Evolutionary conservation across 805 yeast species (phyloP), one percentile per base, ranked within the genome.

Genomic region (Candida bentonensis): DNA sequence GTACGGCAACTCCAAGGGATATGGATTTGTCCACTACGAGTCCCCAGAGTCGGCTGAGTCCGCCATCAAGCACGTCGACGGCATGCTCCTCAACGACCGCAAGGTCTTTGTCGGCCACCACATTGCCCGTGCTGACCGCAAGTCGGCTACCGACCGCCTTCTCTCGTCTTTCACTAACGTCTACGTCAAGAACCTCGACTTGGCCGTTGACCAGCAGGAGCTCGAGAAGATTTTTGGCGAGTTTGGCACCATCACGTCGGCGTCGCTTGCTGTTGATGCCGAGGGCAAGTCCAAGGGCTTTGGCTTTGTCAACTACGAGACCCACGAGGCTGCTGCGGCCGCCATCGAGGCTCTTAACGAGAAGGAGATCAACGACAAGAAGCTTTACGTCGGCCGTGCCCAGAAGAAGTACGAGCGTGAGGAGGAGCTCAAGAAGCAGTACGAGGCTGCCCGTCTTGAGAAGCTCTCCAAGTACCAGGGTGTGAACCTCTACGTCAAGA

Each of bases 361-460:
- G 64, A 70, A 67, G 56, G 97, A 92, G 63, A 66, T 81, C 65
- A 78, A 77, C 59, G 43, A 46, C 28, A 85, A 84, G 72, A 76
- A 72, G 67, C 69, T 92, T 53, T 92, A 79, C 66, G 98, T 89
- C 60, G 96, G 96, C 60, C 86, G 98, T 70, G 98, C 98, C 57
- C 98, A 92, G 75, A 89, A 87, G 87, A 89, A 87, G 78, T 76
- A 83, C 68, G 98, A 92, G 78, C 88, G 98, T 75, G 68, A 80
- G 62, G 95, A 86, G 72, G 94, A 87, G 70, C 82, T 92, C 68
- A 86, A 83, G 74, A 82, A 81, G 70, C 94, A 86, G 72, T 81
- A 85, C 72, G 97, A 92, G 70, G 77, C 83, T 56, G 80, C 82
- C 56, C 80, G 95, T 66, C 74, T 82, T 65, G 97, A 92, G 73